phyloP scores from a whole-genome alignment of 2,329 filamentous ascomycete genomes.

The Scleromitrula shiraiana region DNA sequence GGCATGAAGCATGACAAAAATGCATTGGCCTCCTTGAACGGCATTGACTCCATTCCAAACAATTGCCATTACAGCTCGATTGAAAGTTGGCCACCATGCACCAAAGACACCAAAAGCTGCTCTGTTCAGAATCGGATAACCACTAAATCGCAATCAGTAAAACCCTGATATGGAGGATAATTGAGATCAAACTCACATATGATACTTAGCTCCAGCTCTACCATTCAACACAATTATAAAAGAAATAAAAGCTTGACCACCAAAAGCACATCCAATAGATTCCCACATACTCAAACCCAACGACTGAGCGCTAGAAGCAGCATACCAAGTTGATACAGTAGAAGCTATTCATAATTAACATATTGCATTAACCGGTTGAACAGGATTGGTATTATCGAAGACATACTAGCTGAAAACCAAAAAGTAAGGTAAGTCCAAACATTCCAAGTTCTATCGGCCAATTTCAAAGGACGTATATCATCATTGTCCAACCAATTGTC shows the following conservation, averaged over 20 bases:
- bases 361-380: no score
- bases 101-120: slow-evolving; percentile 38
- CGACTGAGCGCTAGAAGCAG: slow-evolving; percentile 33
- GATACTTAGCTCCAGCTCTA: slow-evolving; percentile 36
- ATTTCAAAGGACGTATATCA: slow-evolving; percentile 34
- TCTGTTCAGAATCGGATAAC: slow-evolving; percentile 36
- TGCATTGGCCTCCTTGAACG: slow-evolving; percentile 28
- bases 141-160: slow-evolving; percentile 3
- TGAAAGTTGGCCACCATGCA: slow-evolving; percentile 37
- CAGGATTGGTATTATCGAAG: neutral
- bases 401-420: slow-evolving; percentile 9
- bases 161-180: neutral
- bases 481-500: slow-evolving; percentile 34
- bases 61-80: slow-evolving; percentile 31
- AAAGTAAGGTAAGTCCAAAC: slow-evolving; percentile 31
- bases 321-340: slow-evolving; percentile 34
- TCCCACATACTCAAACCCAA: slow-evolving; percentile 44
- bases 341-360: slow-evolving; percentile 19
- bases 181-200: slow-evolving; percentile 25
- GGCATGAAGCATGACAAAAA: slow-evolving; percentile 36
- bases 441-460: slow-evolving; percentile 36
- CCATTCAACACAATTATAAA: slow-evolving; percentile 37
- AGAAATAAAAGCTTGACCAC: slow-evolving; percentile 36
- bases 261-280: slow-evolving; percentile 34
- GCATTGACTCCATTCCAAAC: slow-evolving; percentile 39